These are phyloP conservation scores for Fraxinus ornus DNA, from an alignment of 305 asterid species.

Conservation along the genomic window DNA sequence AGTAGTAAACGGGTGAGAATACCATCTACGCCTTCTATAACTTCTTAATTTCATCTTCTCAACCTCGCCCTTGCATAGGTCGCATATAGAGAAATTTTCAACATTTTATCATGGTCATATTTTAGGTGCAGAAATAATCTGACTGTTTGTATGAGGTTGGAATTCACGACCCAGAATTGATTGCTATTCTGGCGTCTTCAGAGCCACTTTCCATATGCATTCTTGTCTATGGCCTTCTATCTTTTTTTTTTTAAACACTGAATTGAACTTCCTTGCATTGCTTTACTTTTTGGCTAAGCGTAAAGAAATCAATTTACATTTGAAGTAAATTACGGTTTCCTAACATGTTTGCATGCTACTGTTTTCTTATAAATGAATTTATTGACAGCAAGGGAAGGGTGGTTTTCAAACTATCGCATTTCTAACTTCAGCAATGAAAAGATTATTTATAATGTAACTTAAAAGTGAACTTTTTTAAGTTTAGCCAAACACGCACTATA, in stretches of 20 bases:
- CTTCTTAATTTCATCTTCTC: constrained; percentile 9
- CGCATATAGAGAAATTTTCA: not conserved
- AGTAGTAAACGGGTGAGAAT: constrained; percentile 63
- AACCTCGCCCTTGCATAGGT: not conserved
- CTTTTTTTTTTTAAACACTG: not conserved
- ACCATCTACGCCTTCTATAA: constrained; percentile 9
- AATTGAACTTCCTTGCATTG: not conserved
- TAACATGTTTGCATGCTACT: not conserved
- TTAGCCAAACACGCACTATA: not conserved
- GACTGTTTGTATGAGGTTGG: not conserved
- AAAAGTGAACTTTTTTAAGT: not conserved
- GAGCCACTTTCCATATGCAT: not conserved
- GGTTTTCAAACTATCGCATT: not conserved
- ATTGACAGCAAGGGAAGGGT: not conserved
- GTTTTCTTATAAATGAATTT: not conserved
- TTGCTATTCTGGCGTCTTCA: not conserved
- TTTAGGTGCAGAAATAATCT: not conserved
- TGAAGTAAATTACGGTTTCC: not conserved
- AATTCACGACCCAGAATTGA: not conserved
- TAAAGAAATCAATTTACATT: not conserved
- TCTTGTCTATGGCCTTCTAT: not conserved
- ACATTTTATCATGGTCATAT: not conserved
- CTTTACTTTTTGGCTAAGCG: not conserved
- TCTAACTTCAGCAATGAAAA: not conserved
- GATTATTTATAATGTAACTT: not conserved